These are phyloP conservation scores for Fusarium domesticum DNA, from an alignment of 2,329 filamentous ascomycete species.

Conservation along the genomic window DNA sequence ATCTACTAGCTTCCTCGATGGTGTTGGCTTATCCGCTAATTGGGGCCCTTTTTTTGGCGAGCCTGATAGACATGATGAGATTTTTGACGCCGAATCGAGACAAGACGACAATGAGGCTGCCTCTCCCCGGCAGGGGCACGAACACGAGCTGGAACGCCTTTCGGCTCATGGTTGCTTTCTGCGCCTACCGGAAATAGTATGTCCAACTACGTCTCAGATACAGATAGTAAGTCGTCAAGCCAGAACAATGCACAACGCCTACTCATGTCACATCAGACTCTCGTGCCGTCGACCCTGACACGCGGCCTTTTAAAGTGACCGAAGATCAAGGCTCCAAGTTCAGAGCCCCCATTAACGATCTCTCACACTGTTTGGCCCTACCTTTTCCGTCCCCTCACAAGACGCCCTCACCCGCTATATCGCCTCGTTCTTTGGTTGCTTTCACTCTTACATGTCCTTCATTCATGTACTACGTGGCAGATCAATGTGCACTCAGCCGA, in stretches of 20 bases:
- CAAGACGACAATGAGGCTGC: too few relatives aligned
- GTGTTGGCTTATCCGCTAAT: slow-evolving; percentile 37
- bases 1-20: slow-evolving; percentile 39
- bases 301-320: slow-evolving; percentile 29
- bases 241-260: not conserved
- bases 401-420: slow-evolving; percentile 37
- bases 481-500: slow-evolving; percentile 33
- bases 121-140: too few relatives aligned
- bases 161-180: slow-evolving; percentile 39
- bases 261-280: slow-evolving; percentile 3
- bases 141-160: slow-evolving; percentile 33
- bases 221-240: not conserved
- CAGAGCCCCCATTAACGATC: not conserved
- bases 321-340: slow-evolving; percentile 35
- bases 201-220: slow-evolving; percentile 6
- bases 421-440: slow-evolving; percentile 37
- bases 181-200: slow-evolving; percentile 32
- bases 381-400: slow-evolving; percentile 35
- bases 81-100: not conserved
- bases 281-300: slow-evolving; percentile 16
- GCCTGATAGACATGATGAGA: slow-evolving; percentile 12
- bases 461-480: slow-evolving; percentile 37
- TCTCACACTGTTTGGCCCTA: slow-evolving; percentile 28
- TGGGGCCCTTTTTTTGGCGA: slow-evolving; percentile 39
- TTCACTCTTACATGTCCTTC: slow-evolving; percentile 39